A percentile compares a stretch with the other conserved stretches of the same genome.
Evolutionary conservation across 371 early-diverging fungal species (phyloP).

Genomic region (Mucor ambiguus): DNA sequence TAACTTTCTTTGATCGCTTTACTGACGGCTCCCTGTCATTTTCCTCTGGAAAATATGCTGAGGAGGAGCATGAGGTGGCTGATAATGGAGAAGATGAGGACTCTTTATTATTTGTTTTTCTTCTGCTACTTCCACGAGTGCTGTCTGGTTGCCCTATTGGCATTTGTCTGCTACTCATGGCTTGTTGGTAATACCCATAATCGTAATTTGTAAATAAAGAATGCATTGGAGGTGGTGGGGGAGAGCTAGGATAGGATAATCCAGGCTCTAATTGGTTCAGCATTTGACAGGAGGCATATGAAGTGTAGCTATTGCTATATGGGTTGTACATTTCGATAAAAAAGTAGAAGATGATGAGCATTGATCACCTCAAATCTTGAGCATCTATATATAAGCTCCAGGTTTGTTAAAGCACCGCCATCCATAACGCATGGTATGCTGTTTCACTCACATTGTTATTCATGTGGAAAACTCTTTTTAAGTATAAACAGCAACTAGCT

Average conservation of each 20-base stretch:
- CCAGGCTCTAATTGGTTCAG: neutral
- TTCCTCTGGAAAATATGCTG: neutral
- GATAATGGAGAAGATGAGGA: neutral
- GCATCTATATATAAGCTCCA: neutral
- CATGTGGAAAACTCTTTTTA: conserved; percentile 6
- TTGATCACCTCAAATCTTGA: neutral
- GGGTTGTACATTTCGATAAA: neutral
- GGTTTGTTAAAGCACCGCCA: neutral
- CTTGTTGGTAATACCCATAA: neutral
- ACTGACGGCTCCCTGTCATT: neutral
- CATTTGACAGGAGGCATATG: neutral
- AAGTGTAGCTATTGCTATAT: neutral
- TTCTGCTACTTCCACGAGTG: neutral
- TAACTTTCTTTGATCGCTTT: neutral
- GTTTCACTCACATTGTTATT: conserved; percentile 7
- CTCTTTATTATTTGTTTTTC: neutral
- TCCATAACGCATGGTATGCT: neutral
- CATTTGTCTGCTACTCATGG: neutral
- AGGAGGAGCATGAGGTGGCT: neutral
- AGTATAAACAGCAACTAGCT: neutral
- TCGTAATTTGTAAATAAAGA: neutral
- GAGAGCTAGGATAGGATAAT: neutral
- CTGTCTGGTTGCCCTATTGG: neutral
- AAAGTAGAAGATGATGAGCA: neutral
- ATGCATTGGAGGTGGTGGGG: neutral